Evolutionary conservation across 495 filamentous ascomycete species (phyloP), one percentile per base, ranked within the genome.

Genomic region (Aspergillus avenaceus): DNA sequence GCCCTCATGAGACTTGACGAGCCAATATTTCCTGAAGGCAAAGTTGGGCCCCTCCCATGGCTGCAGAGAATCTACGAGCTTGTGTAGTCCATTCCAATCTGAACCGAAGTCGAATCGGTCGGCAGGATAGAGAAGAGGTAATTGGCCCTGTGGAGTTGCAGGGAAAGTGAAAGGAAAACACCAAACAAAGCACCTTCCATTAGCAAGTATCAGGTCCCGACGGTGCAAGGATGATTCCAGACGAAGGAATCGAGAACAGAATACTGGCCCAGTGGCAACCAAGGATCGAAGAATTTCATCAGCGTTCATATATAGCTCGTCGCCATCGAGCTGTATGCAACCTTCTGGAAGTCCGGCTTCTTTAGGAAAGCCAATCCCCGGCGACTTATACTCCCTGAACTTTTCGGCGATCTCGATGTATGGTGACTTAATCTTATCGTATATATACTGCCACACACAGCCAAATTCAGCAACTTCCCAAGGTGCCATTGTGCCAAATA

Each of bases 401-500:
- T 36, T 18, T 1, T 43, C 21, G 2, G 45, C 37, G 8, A 54
- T 14, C 14, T 54, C 41, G 7, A 16, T 8, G 24, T 49, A 41
- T 2, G 28, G 26, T 8, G 12, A 12, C 12, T 3, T 1, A 16
- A 42, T 46, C 42, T 28, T 26, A 13, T 47, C 19, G 14, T 29
- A 14, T 22, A 31, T 26, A 31, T 50, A 27, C 13, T 55, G 9
- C 47, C 41, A 50, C 12, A 50, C 25, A 31, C 53, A 50, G 18
- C 41, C 41, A 23, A 50, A 43, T 22, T 55, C 53, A 32, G 41
- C 41, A 28, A 50, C 14, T 14, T 55, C 53, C 53, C 53, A 55
- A 8, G 53, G 53, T n/a, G 47, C n/a, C 25, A 55, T 41, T 5
- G 53, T 16, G 16, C 34, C 34, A n/a, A 55, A 47, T 13, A 46